Base-by-base conservation (phyloP, 1,139 yeast species). In the Suhomyces guaymorum region DNA sequence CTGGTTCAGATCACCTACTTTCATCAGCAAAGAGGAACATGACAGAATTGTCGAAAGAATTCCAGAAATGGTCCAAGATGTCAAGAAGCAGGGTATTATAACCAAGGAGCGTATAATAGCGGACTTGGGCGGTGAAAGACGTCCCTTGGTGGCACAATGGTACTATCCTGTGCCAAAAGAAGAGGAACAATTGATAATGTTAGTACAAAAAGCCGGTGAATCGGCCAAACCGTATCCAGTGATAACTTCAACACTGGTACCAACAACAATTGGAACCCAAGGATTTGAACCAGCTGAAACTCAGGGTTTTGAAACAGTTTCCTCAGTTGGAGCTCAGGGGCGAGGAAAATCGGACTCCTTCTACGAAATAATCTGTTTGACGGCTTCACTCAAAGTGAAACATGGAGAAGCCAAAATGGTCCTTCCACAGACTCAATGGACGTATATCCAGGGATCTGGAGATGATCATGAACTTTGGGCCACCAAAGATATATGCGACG, bases 391-490 rank as follows among this genome's bases (percentile, higher is more conserved):
- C 39, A 69, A 64, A 51, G 32, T 30, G 5, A 33, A 19, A 15
- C 41, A 38, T 16, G 41, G 37, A 5, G 33, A 28, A n/a, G 32
- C 35, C 8, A 23, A 15, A 4, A 22, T 34, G 14, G 15, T 18
- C 5, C 16, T 31, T 5, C 18, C 36, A 8, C 7, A 11, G 5
- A 43, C 46, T 5, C 33, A 54, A 2, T 62, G 66, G 59, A 51
- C 56, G 18, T 89, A 89, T 53, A 82, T 88, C 2, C 96, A 87
- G 57, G 96, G 96, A 1, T 89, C 96, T 0, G 96, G 94, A 0
- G 97, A 89, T 57, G 96, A 89, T 51, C 96, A 89, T 54, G 96
- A 89, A 50, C 64, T 82, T 16, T 89, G 96, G 97, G 80, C 89
- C 0, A 57, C 71, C 0, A 54, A 62, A 5, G 69, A 57, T 2